A percentile compares a stretch with the other conserved stretches of the same genome.
Evolutionary conservation across 345 rosid genomes (phyloP).

Genomic region (Laguncularia racemosa): DNA sequence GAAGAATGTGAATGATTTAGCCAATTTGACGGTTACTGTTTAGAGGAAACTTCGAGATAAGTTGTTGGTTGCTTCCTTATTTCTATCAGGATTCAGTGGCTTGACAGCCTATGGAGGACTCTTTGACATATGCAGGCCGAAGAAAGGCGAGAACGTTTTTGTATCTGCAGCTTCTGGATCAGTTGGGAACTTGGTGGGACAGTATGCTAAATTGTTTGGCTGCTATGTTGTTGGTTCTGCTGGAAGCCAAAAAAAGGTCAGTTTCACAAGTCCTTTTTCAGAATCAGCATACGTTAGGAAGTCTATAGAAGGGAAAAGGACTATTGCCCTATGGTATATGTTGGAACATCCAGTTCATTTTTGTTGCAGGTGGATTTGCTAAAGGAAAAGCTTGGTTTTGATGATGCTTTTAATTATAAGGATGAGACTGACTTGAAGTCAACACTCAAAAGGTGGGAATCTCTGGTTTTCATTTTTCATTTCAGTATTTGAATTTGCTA

Average conservation of each 20-base stretch:
- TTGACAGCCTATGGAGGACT: conserved; percentile 41
- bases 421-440: conserved; percentile 34
- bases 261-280: background rate
- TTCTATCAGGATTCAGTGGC: conserved; percentile 36
- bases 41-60: background rate
- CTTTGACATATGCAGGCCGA: conserved; percentile 33
- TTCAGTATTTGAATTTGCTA: background rate
- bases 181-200: conserved; percentile 47
- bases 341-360: too few species aligned
- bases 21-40: background rate
- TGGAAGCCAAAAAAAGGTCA: conserved; percentile 34
- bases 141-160: conserved; percentile 40
- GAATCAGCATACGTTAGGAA: background rate
- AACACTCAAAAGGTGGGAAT: conserved; percentile 27
- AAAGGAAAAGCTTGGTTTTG: conserved; percentile 41
- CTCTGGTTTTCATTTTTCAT: too few species aligned
- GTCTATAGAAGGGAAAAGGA: background rate
- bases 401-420: conserved; percentile 51
- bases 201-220: conserved; percentile 34
- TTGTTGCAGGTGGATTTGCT: conserved; percentile 34
- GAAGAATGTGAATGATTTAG: too few species aligned
- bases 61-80: background rate
- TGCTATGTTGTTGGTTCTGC: conserved; percentile 52
- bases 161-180: conserved; percentile 47
- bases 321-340: too few species aligned